Conservation (phyloP, 495 filamentous ascomycete species). For the Viridothelium virens region DNA sequence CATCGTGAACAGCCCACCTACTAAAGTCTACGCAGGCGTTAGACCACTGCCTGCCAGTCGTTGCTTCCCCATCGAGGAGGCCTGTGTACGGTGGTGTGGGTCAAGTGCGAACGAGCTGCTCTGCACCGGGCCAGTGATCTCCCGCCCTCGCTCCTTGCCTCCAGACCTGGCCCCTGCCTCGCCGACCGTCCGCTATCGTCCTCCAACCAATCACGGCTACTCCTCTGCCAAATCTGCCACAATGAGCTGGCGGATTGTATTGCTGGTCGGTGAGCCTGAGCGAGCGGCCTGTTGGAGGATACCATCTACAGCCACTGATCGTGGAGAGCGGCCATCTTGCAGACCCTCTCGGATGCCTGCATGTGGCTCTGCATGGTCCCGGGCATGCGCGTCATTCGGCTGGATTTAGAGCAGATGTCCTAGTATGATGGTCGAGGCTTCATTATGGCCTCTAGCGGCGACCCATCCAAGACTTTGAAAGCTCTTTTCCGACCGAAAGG, state of each 20-base stretch:
- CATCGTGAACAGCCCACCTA: no score
- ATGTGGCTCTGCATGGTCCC: neutral
- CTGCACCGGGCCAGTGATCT: neutral
- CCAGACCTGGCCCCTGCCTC: neutral
- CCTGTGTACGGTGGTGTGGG: neutral
- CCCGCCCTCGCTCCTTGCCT: slow-evolving; percentile 5
- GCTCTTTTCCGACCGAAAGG: no score
- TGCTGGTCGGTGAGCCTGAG: neutral
- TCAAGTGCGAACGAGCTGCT: neutral
- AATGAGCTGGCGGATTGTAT: neutral
- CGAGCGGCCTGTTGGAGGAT: neutral
- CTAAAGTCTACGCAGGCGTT: neutral
- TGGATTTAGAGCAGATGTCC: neutral
- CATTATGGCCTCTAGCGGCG: neutral
- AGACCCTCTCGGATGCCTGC: neutral
- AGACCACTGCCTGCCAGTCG: slow-evolving; percentile 9
- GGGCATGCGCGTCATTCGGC: neutral
- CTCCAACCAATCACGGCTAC: neutral
- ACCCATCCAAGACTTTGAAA: no score
- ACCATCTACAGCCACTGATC: neutral
- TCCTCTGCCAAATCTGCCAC: neutral
- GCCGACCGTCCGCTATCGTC: neutral
- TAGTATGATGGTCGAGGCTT: neutral
- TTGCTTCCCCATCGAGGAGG: slow-evolving; percentile 1
- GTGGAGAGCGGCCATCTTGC: neutral